Percentiles rank a stretch among this genome's conserved stretches.
Conservation (phyloP, 352 stramenopile genomes). For the Pythium aristosporum region DNA sequence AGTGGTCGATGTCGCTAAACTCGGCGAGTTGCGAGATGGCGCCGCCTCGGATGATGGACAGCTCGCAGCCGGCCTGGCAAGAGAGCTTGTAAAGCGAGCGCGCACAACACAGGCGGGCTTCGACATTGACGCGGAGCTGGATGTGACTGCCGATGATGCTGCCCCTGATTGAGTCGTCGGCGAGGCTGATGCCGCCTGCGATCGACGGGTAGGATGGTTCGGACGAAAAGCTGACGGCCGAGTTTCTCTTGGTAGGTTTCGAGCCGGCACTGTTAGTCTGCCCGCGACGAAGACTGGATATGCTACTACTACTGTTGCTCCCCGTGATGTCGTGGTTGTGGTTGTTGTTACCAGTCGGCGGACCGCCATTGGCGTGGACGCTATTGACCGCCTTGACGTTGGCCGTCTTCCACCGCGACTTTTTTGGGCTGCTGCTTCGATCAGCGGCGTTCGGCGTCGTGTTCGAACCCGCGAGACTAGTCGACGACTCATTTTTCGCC, state of each 20-base stretch:
- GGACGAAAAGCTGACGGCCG: neutral
- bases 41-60: conserved; percentile 58
- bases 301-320: too few species aligned
- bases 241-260: conserved; percentile 6
- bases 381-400: conserved; percentile 2
- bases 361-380: neutral
- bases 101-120: conserved; percentile 59
- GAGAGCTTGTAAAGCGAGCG: conserved; percentile 82
- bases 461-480: neutral
- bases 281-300: conserved; percentile 9
- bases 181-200: neutral
- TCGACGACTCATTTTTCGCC: conserved; percentile 1
- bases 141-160: neutral
- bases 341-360: neutral
- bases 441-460: neutral
- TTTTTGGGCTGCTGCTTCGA: neutral
- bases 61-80: conserved; percentile 51
- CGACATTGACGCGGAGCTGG: conserved; percentile 38
- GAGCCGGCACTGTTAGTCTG: conserved; percentile 13
- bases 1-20: conserved; percentile 65
- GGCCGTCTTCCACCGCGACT: conserved; percentile 21
- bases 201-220: neutral
- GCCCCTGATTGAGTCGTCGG: neutral
- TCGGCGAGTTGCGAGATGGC: conserved; percentile 71
- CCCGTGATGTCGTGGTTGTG: neutral